Conservation (phyloP, 805 yeast genomes). For the Candida ortonii region DNA sequence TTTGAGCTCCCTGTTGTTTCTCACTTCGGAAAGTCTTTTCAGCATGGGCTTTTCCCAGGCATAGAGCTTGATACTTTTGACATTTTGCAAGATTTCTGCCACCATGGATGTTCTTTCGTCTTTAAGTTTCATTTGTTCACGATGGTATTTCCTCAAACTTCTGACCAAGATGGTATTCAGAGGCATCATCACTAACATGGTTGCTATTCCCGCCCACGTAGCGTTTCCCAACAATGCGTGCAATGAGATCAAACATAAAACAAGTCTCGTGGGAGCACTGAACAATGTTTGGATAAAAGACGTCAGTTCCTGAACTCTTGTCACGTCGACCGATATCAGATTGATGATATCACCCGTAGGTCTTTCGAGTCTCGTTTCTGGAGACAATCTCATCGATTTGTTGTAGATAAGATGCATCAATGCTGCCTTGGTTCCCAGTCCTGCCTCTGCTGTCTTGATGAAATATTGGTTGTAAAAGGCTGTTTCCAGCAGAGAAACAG, state of each 20-base stretch:
- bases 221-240: conserved; percentile 57
- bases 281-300: conserved; percentile 51
- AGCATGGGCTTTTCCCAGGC: conserved; percentile 71
- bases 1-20: conserved; percentile 57
- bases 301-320: conserved; percentile 58
- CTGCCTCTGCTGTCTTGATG: conserved; percentile 54
- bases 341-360: conserved; percentile 81
- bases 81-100: conserved; percentile 57
- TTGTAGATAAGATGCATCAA: conserved; percentile 65
- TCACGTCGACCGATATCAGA: conserved; percentile 73
- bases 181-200: conserved; percentile 57
- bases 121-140: conserved; percentile 58
- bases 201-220: conserved; percentile 53
- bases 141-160: conserved; percentile 43
- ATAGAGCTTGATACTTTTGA: conserved; percentile 63
- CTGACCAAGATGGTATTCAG: conserved; percentile 48
- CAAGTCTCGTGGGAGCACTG: conserved; percentile 57
- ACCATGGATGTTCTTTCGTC: conserved; percentile 58
- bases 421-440: conserved; percentile 63
- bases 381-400: conserved; percentile 67
- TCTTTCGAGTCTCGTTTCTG: conserved; percentile 55
- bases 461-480: conserved; percentile 67
- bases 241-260: conserved; percentile 52
- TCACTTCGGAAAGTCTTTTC: conserved; percentile 45
- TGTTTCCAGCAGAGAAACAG: conserved; percentile 58